A percentile compares a stretch with the other conserved stretches of the same genome.
These are phyloP conservation scores for Graphiopsis chlorocephala DNA, from an alignment of 2,329 filamentous ascomycete genomes.

Conservation along the genomic window DNA sequence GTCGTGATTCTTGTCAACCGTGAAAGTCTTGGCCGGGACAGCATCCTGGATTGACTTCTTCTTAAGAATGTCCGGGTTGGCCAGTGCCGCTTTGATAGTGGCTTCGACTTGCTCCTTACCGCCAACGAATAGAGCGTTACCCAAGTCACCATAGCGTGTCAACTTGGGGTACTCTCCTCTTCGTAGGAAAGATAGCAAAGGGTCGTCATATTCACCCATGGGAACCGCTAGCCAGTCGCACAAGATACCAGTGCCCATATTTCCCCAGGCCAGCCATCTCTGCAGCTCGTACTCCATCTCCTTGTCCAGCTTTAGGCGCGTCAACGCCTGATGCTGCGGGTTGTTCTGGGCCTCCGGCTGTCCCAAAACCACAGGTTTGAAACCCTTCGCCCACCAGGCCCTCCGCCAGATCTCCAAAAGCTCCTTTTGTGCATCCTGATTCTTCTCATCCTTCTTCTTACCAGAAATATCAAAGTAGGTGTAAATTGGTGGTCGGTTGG, in stretches of 20 bases:
- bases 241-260: slow-evolving; percentile 81
- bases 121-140: slow-evolving; percentile 71
- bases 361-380: slow-evolving; percentile 78
- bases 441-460: slow-evolving; percentile 58
- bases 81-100: slow-evolving; percentile 42
- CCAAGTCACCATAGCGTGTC: slow-evolving; percentile 71
- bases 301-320: slow-evolving; percentile 59
- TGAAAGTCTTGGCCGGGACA: slow-evolving; percentile 59
- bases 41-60: slow-evolving; percentile 64
- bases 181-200: slow-evolving; percentile 68
- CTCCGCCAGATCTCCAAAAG: slow-evolving; percentile 83
- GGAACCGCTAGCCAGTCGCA: slow-evolving; percentile 78
- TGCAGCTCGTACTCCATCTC: slow-evolving; percentile 68
- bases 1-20: slow-evolving; percentile 61
- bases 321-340: slow-evolving; percentile 70
- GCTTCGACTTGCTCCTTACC: slow-evolving; percentile 51
- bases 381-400: slow-evolving; percentile 94
- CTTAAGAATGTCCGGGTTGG: slow-evolving; percentile 54
- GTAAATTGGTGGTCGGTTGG: slow-evolving; percentile 71
- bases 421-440: slow-evolving; percentile 70
- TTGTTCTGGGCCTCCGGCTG: slow-evolving; percentile 79
- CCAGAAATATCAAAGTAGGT: slow-evolving; percentile 79
- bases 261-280: slow-evolving; percentile 89
- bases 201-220: slow-evolving; percentile 74
- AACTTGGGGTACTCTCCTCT: slow-evolving; percentile 71